phyloP scores from a whole-genome alignment of 208 protist species.

The Wallacemonas rigidus region DNA sequence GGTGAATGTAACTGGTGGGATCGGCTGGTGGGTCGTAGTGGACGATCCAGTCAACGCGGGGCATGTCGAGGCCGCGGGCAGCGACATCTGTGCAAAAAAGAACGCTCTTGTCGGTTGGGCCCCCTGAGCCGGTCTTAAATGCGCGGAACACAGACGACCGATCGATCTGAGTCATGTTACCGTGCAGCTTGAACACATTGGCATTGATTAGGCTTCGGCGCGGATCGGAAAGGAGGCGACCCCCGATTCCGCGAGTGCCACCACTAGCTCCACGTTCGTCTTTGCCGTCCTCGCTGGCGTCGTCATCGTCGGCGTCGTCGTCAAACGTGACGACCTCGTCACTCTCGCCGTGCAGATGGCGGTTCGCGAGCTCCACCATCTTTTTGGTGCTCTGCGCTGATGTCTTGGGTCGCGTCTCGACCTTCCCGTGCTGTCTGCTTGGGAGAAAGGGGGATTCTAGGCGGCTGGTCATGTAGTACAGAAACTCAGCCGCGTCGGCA shows the following conservation, averaged over 20 bases:
- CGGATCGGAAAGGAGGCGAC: constrained; percentile 7
- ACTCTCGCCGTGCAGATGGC: constrained; percentile 36
- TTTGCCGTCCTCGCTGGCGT: constrained; percentile 28
- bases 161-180: constrained; percentile 94
- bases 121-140: constrained; percentile 67
- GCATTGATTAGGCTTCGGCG: constrained; percentile 70
- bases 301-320: constrained; percentile 94
- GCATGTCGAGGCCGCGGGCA: constrained; percentile 96
- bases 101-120: constrained; percentile 63
- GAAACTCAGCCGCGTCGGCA: constrained; percentile 96
- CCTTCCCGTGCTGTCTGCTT: constrained; percentile 20
- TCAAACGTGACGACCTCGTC: constrained; percentile 63
- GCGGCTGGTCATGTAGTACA: constrained; percentile 93
- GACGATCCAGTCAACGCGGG: constrained; percentile 95
- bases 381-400: constrained; percentile 34
- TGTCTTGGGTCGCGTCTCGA: constrained; percentile 14
- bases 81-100: constrained; percentile 96
- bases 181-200: constrained; percentile 94
- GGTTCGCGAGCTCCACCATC: constrained; percentile 58
- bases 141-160: constrained; percentile 90
- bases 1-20: constrained; percentile 95
- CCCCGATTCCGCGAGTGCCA: constrained; percentile 28
- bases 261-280: not conserved
- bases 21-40: constrained; percentile 97
- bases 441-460: constrained; percentile 64